These are phyloP conservation scores for Phytopythium aichiense DNA, from an alignment of 352 stramenopile species.

Conservation along the genomic window DNA sequence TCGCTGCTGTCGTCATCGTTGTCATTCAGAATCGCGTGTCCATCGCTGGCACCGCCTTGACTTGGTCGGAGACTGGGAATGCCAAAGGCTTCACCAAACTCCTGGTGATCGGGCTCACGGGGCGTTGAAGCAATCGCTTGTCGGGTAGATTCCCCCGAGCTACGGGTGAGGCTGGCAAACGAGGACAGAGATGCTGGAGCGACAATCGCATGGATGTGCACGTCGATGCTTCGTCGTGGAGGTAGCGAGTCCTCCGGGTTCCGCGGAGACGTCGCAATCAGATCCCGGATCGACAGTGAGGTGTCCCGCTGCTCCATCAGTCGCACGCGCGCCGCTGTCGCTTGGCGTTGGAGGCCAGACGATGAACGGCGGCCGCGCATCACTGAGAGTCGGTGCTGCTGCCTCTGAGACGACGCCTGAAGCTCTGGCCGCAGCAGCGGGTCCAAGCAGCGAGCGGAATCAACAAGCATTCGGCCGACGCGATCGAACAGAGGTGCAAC, in stretches of 20 bases:
- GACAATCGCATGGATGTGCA: conserved; percentile 87
- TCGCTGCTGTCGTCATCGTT: conserved; percentile 18
- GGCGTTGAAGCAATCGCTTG: not conserved
- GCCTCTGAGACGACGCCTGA: conserved; percentile 27
- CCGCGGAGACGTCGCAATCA: conserved; percentile 44
- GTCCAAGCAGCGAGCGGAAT: conserved; percentile 60
- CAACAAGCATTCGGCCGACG: conserved; percentile 65
- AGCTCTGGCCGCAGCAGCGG: conserved; percentile 56
- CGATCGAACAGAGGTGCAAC: conserved; percentile 77
- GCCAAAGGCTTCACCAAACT: conserved; percentile 41
- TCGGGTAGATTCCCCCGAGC: not conserved
- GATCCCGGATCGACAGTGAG: conserved; percentile 50
- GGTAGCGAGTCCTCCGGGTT: conserved; percentile 21
- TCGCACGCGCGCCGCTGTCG: conserved; percentile 1
- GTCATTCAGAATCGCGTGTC: conserved; percentile 27
- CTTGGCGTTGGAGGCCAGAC: conserved; percentile 1
- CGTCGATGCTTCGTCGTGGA: conserved; percentile 69
- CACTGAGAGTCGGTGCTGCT: conserved; percentile 22
- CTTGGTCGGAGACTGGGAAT: conserved; percentile 24
- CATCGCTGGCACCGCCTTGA: conserved; percentile 13
- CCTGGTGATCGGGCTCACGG: conserved; percentile 7
- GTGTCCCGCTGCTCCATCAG: conserved; percentile 43
- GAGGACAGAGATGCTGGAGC: conserved; percentile 66
- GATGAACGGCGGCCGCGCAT: conserved; percentile 10
- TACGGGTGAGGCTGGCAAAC: conserved; percentile 27